These are phyloP conservation scores for Penstemon newberryi DNA, from an alignment of 257 asterid species.

Conservation along the genomic window DNA sequence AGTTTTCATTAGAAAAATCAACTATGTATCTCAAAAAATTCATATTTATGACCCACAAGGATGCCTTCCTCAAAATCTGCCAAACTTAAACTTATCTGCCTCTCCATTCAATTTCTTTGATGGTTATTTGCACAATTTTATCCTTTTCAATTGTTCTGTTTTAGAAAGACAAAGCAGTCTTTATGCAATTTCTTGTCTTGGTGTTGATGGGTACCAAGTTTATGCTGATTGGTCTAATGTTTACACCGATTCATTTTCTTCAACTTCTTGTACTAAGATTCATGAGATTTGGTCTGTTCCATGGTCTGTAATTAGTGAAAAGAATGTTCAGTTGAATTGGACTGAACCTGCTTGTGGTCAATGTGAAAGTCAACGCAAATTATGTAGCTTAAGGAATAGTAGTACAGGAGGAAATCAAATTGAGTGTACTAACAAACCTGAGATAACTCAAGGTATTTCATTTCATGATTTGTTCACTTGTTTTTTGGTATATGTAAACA, in stretches of 20 bases:
- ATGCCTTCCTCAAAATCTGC: conserved; percentile 25
- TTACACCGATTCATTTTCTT: background rate
- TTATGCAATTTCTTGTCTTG: background rate
- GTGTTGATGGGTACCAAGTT: conserved; percentile 16
- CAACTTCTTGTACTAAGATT: conserved; percentile 14
- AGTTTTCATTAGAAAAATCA: conserved; percentile 7
- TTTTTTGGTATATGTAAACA: background rate
- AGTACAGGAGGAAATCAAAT: background rate
- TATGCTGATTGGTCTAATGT: background rate
- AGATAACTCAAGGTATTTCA: background rate
- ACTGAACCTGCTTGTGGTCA: conserved; percentile 43
- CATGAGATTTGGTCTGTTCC: conserved; percentile 17
- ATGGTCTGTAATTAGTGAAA: background rate
- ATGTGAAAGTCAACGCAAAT: conserved; percentile 37
- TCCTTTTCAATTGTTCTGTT: conserved; percentile 16
- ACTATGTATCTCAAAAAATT: conserved; percentile 17
- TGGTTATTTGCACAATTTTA: background rate
- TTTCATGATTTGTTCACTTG: background rate
- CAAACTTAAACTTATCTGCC: conserved; percentile 22
- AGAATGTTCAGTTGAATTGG: conserved; percentile 40
- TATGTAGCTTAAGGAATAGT: background rate
- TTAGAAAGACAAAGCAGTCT: background rate
- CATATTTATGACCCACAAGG: conserved; percentile 3
- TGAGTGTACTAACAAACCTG: conserved; percentile 1
- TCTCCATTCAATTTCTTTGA: conserved; percentile 25